Evolutionary conservation across 345 rosid genomes (phyloP).

Genomic region (Alliaria petiolata): DNA sequence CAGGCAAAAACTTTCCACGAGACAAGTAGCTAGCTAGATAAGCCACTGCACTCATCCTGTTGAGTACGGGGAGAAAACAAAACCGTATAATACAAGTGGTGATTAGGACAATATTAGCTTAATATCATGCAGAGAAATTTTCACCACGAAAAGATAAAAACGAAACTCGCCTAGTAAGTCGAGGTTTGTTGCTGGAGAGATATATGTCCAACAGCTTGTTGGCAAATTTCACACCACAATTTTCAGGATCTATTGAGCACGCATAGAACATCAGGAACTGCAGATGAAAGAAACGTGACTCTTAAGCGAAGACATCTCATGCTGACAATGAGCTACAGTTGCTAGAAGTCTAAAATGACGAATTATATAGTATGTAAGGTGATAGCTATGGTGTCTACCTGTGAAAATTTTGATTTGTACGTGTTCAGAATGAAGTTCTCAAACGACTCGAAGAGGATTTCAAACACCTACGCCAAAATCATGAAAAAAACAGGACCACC

Average conservation of each 20-base stretch:
- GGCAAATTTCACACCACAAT: constrained; percentile 63
- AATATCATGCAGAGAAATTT: neutral
- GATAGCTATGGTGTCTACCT: constrained; percentile 41
- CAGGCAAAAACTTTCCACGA: constrained; percentile 60
- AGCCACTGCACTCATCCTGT: constrained; percentile 82
- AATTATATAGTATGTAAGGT: neutral
- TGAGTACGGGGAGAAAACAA: neutral
- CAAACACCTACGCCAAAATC: constrained; percentile 50
- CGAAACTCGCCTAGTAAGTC: constrained; percentile 43
- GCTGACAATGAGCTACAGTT: neutral
- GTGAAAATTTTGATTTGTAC: constrained; percentile 70
- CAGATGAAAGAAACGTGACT: constrained; percentile 18
- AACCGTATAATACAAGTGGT: neutral
- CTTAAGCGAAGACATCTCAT: neutral
- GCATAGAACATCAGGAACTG: constrained; percentile 85
- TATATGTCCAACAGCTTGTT: constrained; percentile 45
- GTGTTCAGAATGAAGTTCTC: constrained; percentile 48
- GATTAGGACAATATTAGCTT: neutral
- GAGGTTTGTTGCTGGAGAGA: constrained; percentile 36
- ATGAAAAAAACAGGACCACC: neutral
- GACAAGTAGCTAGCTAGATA: constrained; percentile 85
- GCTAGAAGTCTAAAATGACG: neutral
- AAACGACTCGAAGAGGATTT: constrained; percentile 60
- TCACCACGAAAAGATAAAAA: neutral
- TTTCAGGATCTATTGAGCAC: constrained; percentile 71